phyloP scores from a whole-genome alignment of 345 rosid species.

The Nasturtium officinale region DNA sequence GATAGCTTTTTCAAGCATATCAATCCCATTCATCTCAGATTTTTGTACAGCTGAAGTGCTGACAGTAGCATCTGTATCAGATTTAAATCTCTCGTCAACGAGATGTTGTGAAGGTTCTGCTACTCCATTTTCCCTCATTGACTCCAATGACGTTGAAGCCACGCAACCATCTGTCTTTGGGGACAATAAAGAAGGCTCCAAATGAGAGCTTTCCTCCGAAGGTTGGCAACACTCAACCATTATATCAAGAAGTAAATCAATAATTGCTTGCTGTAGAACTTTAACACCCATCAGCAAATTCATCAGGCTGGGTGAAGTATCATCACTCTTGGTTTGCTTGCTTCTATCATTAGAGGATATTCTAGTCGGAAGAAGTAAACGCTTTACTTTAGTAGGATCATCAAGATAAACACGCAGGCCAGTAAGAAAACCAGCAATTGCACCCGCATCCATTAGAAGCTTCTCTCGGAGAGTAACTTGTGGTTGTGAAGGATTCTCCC shows the following conservation, averaged over 20 bases:
- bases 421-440: conserved; percentile 97
- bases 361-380: conserved; percentile 95
- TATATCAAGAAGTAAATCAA: conserved; percentile 93
- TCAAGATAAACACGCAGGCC: conserved; percentile 92
- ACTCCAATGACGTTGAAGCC: not conserved
- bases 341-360: conserved; percentile 79
- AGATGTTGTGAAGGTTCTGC: conserved; percentile 62
- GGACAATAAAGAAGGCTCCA: conserved; percentile 28
- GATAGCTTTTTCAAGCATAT: conserved; percentile 55
- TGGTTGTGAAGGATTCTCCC: conserved; percentile 90
- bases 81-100: conserved; percentile 69
- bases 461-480: conserved; percentile 63
- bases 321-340: conserved; percentile 66
- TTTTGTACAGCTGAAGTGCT: conserved; percentile 74
- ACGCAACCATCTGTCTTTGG: conserved; percentile 29
- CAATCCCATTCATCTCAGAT: conserved; percentile 59
- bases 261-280: conserved; percentile 98
- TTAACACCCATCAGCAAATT: conserved; percentile 98
- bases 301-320: conserved; percentile 96
- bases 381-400: conserved; percentile 98
- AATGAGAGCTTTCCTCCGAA: conserved; percentile 64
- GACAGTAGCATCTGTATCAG: conserved; percentile 65
- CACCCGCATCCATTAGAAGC: conserved; percentile 99
- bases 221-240: conserved; percentile 99
- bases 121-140: conserved; percentile 69